Conservation (phyloP, 163 green algal genomes). For the Volvox carteri region DNA sequence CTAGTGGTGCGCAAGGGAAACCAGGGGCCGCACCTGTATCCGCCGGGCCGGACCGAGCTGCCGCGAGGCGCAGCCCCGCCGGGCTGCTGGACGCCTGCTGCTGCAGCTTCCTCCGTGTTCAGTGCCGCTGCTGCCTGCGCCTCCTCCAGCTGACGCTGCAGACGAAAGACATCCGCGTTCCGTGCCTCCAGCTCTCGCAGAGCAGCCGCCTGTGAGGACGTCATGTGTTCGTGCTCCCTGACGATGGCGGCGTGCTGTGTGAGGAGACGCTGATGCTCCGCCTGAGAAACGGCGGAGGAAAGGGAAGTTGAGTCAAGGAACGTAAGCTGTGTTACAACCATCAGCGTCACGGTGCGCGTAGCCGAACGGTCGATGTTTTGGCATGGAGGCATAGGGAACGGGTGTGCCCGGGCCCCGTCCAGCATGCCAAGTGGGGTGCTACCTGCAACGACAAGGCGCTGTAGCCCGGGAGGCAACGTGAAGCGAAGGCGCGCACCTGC, state of each 20-base stretch:
- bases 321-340: no score
- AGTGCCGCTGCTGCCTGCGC: slow-evolving; percentile 2
- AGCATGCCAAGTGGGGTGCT: no score
- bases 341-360: no score
- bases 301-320: no score
- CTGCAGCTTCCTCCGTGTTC: not conserved
- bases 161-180: slow-evolving; percentile 3
- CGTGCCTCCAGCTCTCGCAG: slow-evolving; percentile 31
- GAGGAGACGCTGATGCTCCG: slow-evolving; percentile 28
- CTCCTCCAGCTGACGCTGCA: slow-evolving; percentile 46
- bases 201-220: not conserved
- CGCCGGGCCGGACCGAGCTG: not conserved
- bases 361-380: no score
- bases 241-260: not conserved
- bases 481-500: slow-evolving; percentile 23
- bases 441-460: no score
- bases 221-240: slow-evolving; percentile 26
- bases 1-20: no score
- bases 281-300: not conserved
- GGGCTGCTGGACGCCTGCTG: not conserved
- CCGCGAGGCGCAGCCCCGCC: not conserved
- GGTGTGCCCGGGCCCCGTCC: no score
- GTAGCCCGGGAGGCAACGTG: no score
- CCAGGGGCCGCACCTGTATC: not conserved
- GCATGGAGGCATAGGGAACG: no score